phyloP scores from a whole-genome alignment of 768 basidiomycete species.

The Omphalotus guepiniiformis region DNA sequence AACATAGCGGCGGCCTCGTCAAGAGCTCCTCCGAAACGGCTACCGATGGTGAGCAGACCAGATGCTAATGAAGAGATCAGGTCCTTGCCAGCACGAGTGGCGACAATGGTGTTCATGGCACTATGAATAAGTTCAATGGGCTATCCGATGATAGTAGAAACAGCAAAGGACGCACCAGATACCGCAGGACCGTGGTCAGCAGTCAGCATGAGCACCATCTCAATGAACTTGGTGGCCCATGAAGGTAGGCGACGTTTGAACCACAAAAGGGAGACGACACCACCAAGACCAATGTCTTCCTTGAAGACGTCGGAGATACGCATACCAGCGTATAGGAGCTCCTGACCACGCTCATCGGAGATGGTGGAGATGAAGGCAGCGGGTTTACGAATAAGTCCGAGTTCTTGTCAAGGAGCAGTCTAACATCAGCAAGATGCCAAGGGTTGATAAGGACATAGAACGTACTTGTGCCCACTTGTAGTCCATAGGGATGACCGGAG shows the following conservation, averaged over 20 bases:
- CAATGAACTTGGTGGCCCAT: conserved; percentile 97
- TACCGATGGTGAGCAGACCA: conserved; percentile 95
- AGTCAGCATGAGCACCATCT: conserved; percentile 99
- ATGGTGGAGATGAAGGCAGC: conserved; percentile 99
- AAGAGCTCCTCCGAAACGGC: conserved; percentile 94
- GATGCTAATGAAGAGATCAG: conserved; percentile 94
- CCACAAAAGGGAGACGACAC: conserved; percentile 95
- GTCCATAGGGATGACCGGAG: conserved; percentile 99
- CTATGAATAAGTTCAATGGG: no score
- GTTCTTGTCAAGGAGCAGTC: conserved; percentile 44
- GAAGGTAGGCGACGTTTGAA: conserved; percentile 83
- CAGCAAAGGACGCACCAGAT: no score
- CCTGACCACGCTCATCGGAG: conserved; percentile 98
- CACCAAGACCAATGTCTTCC: conserved; percentile 94
- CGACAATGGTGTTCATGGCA: conserved; percentile 99
- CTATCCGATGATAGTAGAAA: no score
- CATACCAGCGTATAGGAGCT: conserved; percentile 98
- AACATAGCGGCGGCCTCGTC: conserved; percentile 98
- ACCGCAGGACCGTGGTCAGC: conserved; percentile 98
- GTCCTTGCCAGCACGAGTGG: conserved; percentile 98
- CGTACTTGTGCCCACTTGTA: conserved; percentile 95
- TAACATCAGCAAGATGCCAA: neutral
- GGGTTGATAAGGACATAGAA: neutral
- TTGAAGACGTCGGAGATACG: conserved; percentile 98
- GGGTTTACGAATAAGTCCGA: conserved; percentile 97